A percentile compares a stretch with the other conserved stretches of the same genome.
phyloP scores from a whole-genome alignment of 345 rosid genomes.

The Euclidium syriacum region DNA sequence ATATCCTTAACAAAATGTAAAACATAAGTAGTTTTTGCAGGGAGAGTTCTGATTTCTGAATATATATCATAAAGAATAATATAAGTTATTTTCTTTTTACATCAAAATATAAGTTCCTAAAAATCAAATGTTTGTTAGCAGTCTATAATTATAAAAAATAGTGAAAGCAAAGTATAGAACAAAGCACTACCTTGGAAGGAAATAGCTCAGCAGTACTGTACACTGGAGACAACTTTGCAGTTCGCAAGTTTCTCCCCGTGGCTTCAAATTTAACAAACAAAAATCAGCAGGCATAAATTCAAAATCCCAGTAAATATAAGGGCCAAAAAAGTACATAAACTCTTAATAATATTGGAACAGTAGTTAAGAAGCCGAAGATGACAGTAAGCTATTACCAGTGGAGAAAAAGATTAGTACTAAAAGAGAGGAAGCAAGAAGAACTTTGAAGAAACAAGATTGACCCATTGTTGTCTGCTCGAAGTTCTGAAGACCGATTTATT shows the following conservation, averaged over 20 bases:
- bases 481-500: conserved; percentile 6
- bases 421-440: conserved; percentile 26
- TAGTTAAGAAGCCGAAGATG: neutral
- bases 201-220: neutral
- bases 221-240: conserved; percentile 1
- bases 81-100: neutral
- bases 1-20: no score
- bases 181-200: conserved; percentile 9
- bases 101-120: neutral
- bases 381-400: conserved; percentile 10
- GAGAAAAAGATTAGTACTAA: conserved; percentile 24
- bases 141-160: neutral
- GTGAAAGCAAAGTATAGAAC: neutral
- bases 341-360: neutral
- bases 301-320: neutral
- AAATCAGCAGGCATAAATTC: neutral
- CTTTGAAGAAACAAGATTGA: conserved; percentile 28
- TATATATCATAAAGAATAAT: neutral
- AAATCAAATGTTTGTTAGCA: neutral
- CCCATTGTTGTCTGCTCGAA: conserved; percentile 29
- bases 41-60: no score
- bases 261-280: conserved; percentile 13
- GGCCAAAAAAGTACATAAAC: neutral
- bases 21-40: neutral
- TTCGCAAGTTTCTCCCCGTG: conserved; percentile 24